Evolutionary conservation across 1,139 yeast genomes (phyloP).

Genomic region (Scheffersomyces segobiensis): DNA sequence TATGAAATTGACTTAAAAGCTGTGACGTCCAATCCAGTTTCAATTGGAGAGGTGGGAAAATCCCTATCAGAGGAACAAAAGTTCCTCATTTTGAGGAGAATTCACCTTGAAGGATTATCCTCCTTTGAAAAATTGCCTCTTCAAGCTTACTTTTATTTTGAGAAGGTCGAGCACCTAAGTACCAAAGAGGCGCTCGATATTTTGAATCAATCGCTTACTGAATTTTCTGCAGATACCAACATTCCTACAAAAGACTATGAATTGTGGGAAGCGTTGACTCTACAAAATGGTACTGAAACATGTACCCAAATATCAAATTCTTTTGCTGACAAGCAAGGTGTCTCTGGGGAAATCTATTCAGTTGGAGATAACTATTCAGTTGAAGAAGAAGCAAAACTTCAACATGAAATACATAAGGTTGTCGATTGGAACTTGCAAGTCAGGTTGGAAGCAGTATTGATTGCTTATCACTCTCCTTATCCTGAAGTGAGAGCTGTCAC

Average conservation of each 20-base stretch:
- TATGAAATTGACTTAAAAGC: too few species aligned
- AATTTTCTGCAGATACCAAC: conserved; percentile 51
- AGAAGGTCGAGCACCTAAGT: conserved; percentile 36
- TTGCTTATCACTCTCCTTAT: conserved; percentile 6
- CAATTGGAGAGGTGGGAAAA: conserved; percentile 23
- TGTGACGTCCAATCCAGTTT: conserved; percentile 7
- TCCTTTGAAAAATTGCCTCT: conserved; percentile 27
- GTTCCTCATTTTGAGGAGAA: conserved; percentile 24
- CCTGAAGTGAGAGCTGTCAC: conserved; percentile 8
- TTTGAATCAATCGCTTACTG: conserved; percentile 36
- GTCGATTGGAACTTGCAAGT: conserved; percentile 5
- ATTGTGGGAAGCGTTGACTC: conserved; percentile 4
- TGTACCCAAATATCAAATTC: too few species aligned
- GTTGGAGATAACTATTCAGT: too few species aligned
- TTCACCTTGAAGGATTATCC: conserved; percentile 24
- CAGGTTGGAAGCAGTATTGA: conserved; percentile 5
- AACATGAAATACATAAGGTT: neutral
- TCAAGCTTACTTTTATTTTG: conserved; percentile 35
- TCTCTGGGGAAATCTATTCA: too few species aligned
- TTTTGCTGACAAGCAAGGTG: too few species aligned
- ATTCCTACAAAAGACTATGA: conserved; percentile 39
- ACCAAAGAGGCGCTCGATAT: conserved; percentile 43
- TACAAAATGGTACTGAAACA: too few species aligned
- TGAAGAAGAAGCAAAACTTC: too few species aligned
- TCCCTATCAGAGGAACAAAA: conserved; percentile 25